Conservation (phyloP, 2,329 filamentous ascomycete genomes). For the Xylariaceae sp. region DNA sequence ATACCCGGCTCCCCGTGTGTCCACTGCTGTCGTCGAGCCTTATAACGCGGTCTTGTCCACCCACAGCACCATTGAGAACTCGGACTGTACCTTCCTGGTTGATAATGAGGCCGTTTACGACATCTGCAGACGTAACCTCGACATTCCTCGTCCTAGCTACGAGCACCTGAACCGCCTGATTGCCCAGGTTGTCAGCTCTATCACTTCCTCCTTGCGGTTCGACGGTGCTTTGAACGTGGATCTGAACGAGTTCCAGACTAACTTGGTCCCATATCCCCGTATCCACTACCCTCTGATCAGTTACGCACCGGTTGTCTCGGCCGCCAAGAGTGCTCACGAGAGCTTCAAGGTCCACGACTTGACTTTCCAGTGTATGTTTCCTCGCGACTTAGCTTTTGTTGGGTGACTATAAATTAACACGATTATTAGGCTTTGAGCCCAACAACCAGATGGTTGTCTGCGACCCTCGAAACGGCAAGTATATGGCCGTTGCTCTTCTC, state of each 20-base stretch:
- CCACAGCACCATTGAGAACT: slow-evolving; percentile 76
- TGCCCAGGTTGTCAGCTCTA: slow-evolving; percentile 74
- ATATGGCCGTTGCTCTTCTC: slow-evolving; percentile 73
- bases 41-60: slow-evolving; percentile 76
- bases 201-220: slow-evolving; percentile 72
- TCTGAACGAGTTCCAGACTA: slow-evolving; percentile 78
- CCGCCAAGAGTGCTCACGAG: slow-evolving; percentile 79
- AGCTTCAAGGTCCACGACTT: slow-evolving; percentile 84
- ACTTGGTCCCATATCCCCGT: slow-evolving; percentile 72
- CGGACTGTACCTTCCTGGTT: slow-evolving; percentile 78
- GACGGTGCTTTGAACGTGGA: slow-evolving; percentile 75
- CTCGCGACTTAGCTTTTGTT: not conserved
- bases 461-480: slow-evolving; percentile 74
- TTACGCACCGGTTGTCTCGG: slow-evolving; percentile 72
- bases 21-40: slow-evolving; percentile 72
- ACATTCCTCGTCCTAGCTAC: slow-evolving; percentile 69
- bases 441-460: slow-evolving; percentile 81
- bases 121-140: slow-evolving; percentile 72
- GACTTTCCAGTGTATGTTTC: slow-evolving; percentile 69
- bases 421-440: slow-evolving; percentile 67
- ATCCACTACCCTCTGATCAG: slow-evolving; percentile 76
- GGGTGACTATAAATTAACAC: slow-evolving; percentile 7
- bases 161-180: slow-evolving; percentile 75
- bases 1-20: slow-evolving; percentile 71
- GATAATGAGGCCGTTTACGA: slow-evolving; percentile 78